Conservation (phyloP, 2,329 filamentous ascomycete species). For the Polychaeton citri region DNA sequence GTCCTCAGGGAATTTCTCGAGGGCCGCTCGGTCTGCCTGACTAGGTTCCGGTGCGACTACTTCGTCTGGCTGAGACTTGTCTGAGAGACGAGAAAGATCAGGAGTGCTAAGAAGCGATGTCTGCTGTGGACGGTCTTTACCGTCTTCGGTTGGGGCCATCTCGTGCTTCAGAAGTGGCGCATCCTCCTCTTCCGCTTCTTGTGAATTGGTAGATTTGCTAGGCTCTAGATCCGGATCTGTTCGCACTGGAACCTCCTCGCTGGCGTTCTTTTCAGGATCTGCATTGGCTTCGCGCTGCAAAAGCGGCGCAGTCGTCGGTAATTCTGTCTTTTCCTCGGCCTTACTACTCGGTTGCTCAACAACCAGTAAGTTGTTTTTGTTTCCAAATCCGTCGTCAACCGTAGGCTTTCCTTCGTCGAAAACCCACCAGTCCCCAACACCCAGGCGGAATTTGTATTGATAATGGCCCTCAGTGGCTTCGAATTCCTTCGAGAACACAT, state of each 20-base stretch:
- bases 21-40: conserved; percentile 16
- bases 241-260: too few species aligned
- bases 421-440: conserved; percentile 55
- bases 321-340: neutral
- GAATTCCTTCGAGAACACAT: conserved; percentile 46
- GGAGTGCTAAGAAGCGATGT: too few species aligned
- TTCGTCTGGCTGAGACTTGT: too few species aligned
- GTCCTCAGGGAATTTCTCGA: conserved; percentile 22
- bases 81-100: too few species aligned
- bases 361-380: conserved; percentile 39
- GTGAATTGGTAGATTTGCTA: neutral
- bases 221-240: neutral
- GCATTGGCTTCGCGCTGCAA: conserved; percentile 3
- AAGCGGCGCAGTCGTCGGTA: conserved; percentile 1
- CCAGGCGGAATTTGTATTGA: conserved; percentile 64
- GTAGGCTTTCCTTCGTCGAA: conserved; percentile 49
- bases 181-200: neutral
- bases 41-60: conserved; percentile 9
- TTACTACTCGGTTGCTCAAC: conserved; percentile 13
- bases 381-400: conserved; percentile 38
- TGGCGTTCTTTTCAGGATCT: neutral
- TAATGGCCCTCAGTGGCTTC: conserved; percentile 45
- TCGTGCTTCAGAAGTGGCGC: conserved; percentile 11
- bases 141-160: conserved; percentile 16
- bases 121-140: too few species aligned